Evolutionary conservation across 2,329 filamentous ascomycete genomes (phyloP), one percentile per base, ranked within the genome.

Genomic region (Alternaria alternata): DNA sequence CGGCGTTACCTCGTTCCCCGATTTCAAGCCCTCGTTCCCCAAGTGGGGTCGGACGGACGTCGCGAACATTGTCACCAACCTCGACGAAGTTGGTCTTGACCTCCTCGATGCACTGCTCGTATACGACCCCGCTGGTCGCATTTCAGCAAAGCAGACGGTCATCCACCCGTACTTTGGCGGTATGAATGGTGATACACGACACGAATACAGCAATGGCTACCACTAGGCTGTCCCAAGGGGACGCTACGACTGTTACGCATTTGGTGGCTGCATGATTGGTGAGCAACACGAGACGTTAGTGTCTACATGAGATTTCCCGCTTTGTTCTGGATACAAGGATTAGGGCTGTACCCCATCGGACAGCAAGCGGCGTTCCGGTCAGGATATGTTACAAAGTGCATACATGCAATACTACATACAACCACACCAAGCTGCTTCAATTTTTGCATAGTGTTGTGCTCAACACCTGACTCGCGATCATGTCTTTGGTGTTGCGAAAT

Each of bases 21-120:
- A 97, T 79, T 97, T 93, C 85, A 97, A 97, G 81, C 79, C 91
- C 28, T 94, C 91, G 3, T 97, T 97, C 81, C 93, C 93, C 66
- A 96, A 96, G 81, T 97, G 93, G 93, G 85, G 86, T 70, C 88
- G 92, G 58, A 90, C 93, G 73, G 84, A 86, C 60, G 84, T 86
- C 24, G 83, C 84, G 49, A 81, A 87, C 28, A 84, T 95, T 36
- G 91, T 93, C 72, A 86, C 87, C 43, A 89, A 85, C 54, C 86
- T 97, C 47, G 91, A 96, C 67, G 87, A 91, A 2, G 79, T 84
- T 24, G 91, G 91, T 24, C 83, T 92, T 12, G 88, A 93, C 58
- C 84, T 93, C 24, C 81, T 90, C 18, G 87, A 90, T 66, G 81
- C 82, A 36, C 87, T 96, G 82, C 87, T 97, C 42, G 89, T 94